Base-by-base conservation (phyloP, 1,139 yeast species). In the Debaryomycetaceae sp. region DNA sequence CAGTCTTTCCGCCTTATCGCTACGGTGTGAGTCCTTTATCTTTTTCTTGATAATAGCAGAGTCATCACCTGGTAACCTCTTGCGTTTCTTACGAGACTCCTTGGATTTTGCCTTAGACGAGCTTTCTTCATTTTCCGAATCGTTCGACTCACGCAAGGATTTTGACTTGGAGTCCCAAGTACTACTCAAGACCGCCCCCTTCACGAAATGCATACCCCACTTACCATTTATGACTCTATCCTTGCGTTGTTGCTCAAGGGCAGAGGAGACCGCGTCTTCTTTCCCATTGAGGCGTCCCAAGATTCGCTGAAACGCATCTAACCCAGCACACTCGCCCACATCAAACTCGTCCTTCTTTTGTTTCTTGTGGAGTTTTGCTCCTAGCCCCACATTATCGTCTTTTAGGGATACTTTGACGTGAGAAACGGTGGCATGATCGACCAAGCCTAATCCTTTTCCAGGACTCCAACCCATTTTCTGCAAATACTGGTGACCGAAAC, bases 251-350 rank as follows among this genome's bases (percentile, higher is more conserved):
- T 72, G 62, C 24, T 80, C 87, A 38, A 80, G 50, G 43, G 77
- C 86, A 33, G 65, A 56, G 30, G 54, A 53, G 12, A 77, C 64
- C 36, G 62, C 62, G 19, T 71, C 73, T 49, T 76, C 87, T 41
- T 73, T 73, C 24, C 92, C 92, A 47, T 80, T 90, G 36, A 90
- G 65, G 45, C 90, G 69, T 6, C 96, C 96, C 39, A 90, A 62
- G 29, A 90, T 72, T 45, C 93, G 68, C 56, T 92, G 98, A 50
- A 90, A 90, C 12, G 79, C 93, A 51, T 90, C 97, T 29, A 92
- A 61, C 2, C 97, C 97, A 13, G 90, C 81, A 37, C 90, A 76
- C 45, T 81, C 93, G 29, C 87, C 95, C 35, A 74, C 71, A 41
- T 78, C 86, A 42, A 74, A 54, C 28, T 58, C 79, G 30, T 64